Evolutionary conservation across 306 rosid genomes (phyloP), one percentile per base, ranked within the genome.

Genomic region (Trichosanthes cucumerina): DNA sequence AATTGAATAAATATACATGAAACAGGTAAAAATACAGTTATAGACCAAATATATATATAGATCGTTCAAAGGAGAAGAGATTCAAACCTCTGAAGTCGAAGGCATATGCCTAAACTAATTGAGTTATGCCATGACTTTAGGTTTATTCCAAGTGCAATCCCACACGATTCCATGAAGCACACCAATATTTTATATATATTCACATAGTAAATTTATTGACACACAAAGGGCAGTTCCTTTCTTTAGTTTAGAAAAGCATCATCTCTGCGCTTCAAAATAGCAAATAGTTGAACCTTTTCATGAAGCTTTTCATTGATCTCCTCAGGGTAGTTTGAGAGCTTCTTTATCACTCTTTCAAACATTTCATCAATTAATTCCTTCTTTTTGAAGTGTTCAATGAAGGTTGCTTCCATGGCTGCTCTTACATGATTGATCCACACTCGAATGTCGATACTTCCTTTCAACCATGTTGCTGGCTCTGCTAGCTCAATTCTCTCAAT

Each of bases 401-500:
- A 86, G 38, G 56, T 74, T 9, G 75, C 84, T 44, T 88, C 91
- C 86, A 79, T 76, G 9, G 84, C 86, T 69, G 91, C 93, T 53
- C 91, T 80, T 1, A 81, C 60, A 57, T 87, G 89, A 64, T 23
- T 57, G 12, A 82, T 57, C 80, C 78, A 84, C 34, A n/a, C 58
- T 13, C 41, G 68, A 6, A 80, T 43, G 66, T 83, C 73, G 19
- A 78, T 9, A 8, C 69, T 56, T 31, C 81, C 80, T 82, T 80
- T 63, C 54, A 88, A n/a, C 90, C 86, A 86, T n/a, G 83, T 66
- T 4, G 85, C 82, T 58, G 93, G 88, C 47, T 84, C 60, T 16
- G 87, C 54, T 7, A 81, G 79, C 75, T 90, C 86, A 76, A 85
- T 68, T 80, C 79, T 44, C 46, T 88, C 89, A 9, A 88, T 82